phyloP scores from a whole-genome alignment of 768 basidiomycete species.

The Mycena belliarum region DNA sequence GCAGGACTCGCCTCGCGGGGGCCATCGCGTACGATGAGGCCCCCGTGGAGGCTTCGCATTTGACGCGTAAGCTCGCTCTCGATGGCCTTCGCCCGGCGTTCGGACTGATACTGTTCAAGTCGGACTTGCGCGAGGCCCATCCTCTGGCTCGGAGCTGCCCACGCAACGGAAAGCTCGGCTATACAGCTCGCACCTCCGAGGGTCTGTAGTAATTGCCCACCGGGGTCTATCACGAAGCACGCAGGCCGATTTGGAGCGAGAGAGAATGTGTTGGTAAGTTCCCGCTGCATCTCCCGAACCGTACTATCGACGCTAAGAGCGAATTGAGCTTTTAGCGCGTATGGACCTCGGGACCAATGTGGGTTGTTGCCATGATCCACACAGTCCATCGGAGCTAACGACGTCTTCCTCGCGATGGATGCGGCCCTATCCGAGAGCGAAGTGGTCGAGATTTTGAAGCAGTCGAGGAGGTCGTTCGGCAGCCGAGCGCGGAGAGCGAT shows the following conservation, averaged over 20 bases:
- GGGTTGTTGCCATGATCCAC: background rate
- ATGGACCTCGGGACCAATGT: background rate
- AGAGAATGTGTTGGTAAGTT: background rate
- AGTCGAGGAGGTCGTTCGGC: background rate
- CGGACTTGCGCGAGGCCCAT: background rate
- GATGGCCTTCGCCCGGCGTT: background rate
- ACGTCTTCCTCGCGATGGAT: background rate
- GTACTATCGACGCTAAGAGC: background rate
- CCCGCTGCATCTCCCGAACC: background rate
- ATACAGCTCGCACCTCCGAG: background rate
- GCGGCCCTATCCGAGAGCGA: background rate
- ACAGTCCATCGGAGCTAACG: background rate
- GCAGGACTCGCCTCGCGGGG: too few species aligned
- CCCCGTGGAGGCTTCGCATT: too few species aligned
- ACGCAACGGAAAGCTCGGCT: background rate
- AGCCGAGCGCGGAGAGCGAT: background rate
- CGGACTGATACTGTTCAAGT: background rate
- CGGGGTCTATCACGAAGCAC: background rate
- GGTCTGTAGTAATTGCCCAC: background rate
- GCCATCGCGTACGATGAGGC: too few species aligned
- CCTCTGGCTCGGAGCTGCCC: background rate
- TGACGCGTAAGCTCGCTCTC: too few species aligned
- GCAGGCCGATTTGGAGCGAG: background rate
- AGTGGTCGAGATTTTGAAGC: background rate
- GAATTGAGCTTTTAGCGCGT: background rate